Evolutionary conservation across 2,329 filamentous ascomycete genomes (phyloP).

Genomic region (Trichoderma sp.): DNA sequence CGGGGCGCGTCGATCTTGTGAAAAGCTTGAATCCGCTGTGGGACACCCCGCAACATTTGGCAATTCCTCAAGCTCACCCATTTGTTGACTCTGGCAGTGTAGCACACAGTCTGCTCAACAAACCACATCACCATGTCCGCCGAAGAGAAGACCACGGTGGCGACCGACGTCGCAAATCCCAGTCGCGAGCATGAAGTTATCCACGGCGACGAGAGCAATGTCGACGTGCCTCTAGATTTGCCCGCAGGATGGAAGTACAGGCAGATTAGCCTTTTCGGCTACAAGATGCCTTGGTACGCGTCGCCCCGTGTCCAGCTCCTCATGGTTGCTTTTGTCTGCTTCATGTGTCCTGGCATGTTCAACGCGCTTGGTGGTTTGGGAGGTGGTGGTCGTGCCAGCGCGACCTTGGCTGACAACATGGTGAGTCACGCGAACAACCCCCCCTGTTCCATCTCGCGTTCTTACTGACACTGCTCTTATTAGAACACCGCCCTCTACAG

Average conservation of each 20-base stretch:
- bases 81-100: background rate
- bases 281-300: slow-evolving; percentile 61
- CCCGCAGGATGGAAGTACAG: slow-evolving; percentile 67
- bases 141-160: slow-evolving; percentile 25
- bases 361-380: slow-evolving; percentile 65
- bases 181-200: slow-evolving; percentile 6
- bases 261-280: slow-evolving; percentile 28
- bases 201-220: slow-evolving; percentile 10
- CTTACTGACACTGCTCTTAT: background rate
- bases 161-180: background rate
- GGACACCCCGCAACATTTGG: background rate
- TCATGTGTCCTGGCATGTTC: slow-evolving; percentile 71
- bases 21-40: background rate
- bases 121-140: slow-evolving; percentile 27
- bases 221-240: slow-evolving; percentile 29
- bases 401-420: slow-evolving; percentile 60
- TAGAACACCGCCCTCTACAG: slow-evolving; percentile 58
- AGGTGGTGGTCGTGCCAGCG: slow-evolving; percentile 54
- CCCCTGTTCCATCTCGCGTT: background rate
- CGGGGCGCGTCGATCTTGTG: background rate
- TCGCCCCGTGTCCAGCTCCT: slow-evolving; percentile 70
- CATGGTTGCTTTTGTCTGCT: slow-evolving; percentile 56
- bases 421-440: slow-evolving; percentile 33
- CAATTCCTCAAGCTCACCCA: background rate
- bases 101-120: background rate